A percentile compares a stretch with the other conserved stretches of the same genome.
Conservation (phyloP, 1,139 yeast species). For the Yamadazyma dushanensis region DNA sequence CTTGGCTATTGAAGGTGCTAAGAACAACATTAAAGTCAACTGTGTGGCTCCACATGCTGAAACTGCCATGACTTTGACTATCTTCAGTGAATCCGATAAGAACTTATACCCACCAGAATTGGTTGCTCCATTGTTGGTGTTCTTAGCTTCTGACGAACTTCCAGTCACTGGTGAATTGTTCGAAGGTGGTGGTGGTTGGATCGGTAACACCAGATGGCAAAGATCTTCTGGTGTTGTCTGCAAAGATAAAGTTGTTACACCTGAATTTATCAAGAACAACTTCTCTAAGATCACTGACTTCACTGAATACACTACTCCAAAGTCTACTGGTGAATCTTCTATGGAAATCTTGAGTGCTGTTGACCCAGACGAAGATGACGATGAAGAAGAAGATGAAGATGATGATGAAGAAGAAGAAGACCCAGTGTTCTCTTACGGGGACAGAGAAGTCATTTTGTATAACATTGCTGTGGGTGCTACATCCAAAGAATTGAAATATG, state of each 20-base stretch:
- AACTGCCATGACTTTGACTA: slow-evolving; percentile 92
- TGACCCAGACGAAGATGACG: slow-evolving; percentile 48
- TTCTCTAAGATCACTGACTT: slow-evolving; percentile 71
- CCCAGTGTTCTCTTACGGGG: slow-evolving; percentile 51
- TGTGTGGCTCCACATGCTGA: slow-evolving; percentile 97
- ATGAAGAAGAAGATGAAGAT: slow-evolving; percentile 48
- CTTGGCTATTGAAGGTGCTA: slow-evolving; percentile 87
- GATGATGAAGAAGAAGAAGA: slow-evolving; percentile 52
- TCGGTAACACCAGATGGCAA: slow-evolving; percentile 94
- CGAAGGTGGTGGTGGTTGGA: slow-evolving; percentile 83
- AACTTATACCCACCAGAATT: slow-evolving; percentile 85
- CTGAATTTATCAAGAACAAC: slow-evolving; percentile 71
- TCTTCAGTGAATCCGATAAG: slow-evolving; percentile 73
- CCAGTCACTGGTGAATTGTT: slow-evolving; percentile 49
- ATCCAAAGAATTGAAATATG: slow-evolving; percentile 73
- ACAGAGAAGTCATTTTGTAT: slow-evolving; percentile 77
- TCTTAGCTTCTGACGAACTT: slow-evolving; percentile 71
- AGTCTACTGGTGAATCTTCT: slow-evolving; percentile 71
- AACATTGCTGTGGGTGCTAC: slow-evolving; percentile 89
- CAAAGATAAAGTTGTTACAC: slow-evolving; percentile 52
- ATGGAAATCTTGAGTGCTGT: slow-evolving; percentile 75
- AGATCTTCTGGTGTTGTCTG: slow-evolving; percentile 84
- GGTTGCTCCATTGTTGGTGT: slow-evolving; percentile 87
- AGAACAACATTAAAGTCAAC: slow-evolving; percentile 72
- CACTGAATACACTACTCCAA: slow-evolving; percentile 60